phyloP scores from a whole-genome alignment of 129 eudicot species.

The Helichrysum umbraculigerum region DNA sequence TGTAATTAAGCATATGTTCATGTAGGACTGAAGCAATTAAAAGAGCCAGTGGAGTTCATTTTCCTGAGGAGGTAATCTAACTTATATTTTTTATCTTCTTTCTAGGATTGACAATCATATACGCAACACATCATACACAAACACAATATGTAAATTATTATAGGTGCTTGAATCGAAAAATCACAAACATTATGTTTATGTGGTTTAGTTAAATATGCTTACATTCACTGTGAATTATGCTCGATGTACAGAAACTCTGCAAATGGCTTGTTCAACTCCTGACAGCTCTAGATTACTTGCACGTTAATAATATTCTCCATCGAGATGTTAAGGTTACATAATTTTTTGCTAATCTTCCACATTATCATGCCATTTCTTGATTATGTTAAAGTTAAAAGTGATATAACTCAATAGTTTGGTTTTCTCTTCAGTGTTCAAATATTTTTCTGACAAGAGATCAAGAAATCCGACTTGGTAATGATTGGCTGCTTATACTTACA shows the following conservation, averaged over 20 bases:
- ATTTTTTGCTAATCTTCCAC: constrained; percentile 18
- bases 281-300: constrained; percentile 91
- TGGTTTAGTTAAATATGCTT: not conserved
- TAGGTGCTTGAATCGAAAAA: not conserved
- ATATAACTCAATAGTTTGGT: constrained; percentile 20
- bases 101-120: not conserved
- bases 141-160: constrained; percentile 9
- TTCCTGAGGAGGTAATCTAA: constrained; percentile 76
- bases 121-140: not conserved
- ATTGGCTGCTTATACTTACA: not conserved
- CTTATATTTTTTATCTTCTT: not conserved
- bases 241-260: constrained; percentile 71
- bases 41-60: constrained; percentile 73
- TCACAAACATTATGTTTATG: constrained; percentile 4
- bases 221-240: not conserved
- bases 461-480: constrained; percentile 87
- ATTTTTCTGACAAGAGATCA: constrained; percentile 89
- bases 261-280: constrained; percentile 94
- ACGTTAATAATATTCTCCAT: constrained; percentile 79
- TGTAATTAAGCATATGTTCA: constrained; percentile 20
- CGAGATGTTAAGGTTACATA: constrained; percentile 88
- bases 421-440: constrained; percentile 79
- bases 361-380: not conserved
- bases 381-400: constrained; percentile 4
- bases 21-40: constrained; percentile 85